Base-by-base conservation (phyloP, 352 stramenopile genomes). In the Globisporangium cylindrosporum region DNA sequence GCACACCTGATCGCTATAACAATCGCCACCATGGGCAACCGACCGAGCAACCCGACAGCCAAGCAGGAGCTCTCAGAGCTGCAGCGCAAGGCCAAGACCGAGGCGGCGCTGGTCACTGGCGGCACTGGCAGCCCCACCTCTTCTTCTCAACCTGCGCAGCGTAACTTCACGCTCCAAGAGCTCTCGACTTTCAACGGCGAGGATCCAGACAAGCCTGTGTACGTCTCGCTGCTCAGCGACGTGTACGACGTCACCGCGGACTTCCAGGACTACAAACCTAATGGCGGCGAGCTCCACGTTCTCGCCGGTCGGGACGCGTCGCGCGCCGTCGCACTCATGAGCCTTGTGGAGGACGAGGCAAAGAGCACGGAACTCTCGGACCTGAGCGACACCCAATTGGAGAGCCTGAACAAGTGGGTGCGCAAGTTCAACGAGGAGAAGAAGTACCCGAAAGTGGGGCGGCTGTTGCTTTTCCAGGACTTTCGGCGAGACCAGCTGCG, bases 231-330 rank as follows among this genome's bases (percentile, higher is more conserved):
- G 5, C 78, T 85, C 65, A 94, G 94, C 27, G 93, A 93, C 18
- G 90, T 99, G 2, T 99, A 98, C 81, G 94, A 99, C 78, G 94
- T 98, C 27, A 95, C 79, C 27, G 77, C 80, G 22, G 92, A 88
- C 65, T 67, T 80, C 27, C 81, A 97, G 54, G 86, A 96, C 69
- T 99, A 98, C 72, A 95, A 94, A 36, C 83, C 88, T 8, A 84
- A 78, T n/a, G 94, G 94, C 0, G 36, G 36, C 36, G 36, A 41
- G 12, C 96, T 97, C 67, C 77, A 90, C 67, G 66, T 81, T 9
- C 94, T 99, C 72, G 93, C 95, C 7, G 95, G 95, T 6, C 88
- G 88, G 66, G 95, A 99, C 67, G 91, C 92, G 66, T 97, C 93
- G 4, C 82, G 84, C 25, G 92, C 94, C 5, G 73, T 98, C 34